A percentile compares a stretch with the other conserved stretches of the same genome.
phyloP scores from a whole-genome alignment of 2,329 filamentous ascomycete species.

The Verticillium albo-atrum region DNA sequence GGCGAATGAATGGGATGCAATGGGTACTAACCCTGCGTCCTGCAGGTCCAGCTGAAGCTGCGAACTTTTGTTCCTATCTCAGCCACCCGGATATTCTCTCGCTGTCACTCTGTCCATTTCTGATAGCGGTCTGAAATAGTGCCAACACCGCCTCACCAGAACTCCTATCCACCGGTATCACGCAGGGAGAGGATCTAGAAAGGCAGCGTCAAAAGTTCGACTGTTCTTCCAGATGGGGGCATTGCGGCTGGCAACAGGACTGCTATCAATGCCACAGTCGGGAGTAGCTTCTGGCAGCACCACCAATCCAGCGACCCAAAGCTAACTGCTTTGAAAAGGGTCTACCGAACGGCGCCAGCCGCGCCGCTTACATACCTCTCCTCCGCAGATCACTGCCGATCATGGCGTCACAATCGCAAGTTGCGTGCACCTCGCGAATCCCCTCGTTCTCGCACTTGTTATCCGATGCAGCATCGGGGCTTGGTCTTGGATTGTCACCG shows the following conservation, averaged over 20 bases:
- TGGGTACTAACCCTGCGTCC: background rate
- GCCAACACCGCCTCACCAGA: too few relatives aligned
- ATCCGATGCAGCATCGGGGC: background rate
- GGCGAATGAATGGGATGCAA: background rate
- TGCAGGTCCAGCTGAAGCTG: background rate
- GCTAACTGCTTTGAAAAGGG: background rate
- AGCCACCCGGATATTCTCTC: background rate
- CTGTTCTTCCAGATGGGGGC: too few relatives aligned
- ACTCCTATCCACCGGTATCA: too few relatives aligned
- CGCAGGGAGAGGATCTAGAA: too few relatives aligned
- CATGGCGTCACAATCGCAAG: background rate
- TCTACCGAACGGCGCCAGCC: background rate
- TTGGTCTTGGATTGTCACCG: too few relatives aligned
- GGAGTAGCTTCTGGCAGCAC: too few relatives aligned
- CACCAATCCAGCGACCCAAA: background rate
- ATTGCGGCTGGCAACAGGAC: too few relatives aligned
- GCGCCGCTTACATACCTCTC: background rate
- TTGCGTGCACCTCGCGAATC: background rate
- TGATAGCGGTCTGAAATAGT: background rate
- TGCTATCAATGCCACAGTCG: too few relatives aligned
- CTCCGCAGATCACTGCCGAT: background rate
- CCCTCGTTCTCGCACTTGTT: background rate
- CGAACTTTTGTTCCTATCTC: background rate
- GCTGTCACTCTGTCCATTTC: background rate
- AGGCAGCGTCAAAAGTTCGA: too few relatives aligned